Conservation (phyloP, 1,139 yeast genomes). For the Zygosaccharomyces sapae region DNA sequence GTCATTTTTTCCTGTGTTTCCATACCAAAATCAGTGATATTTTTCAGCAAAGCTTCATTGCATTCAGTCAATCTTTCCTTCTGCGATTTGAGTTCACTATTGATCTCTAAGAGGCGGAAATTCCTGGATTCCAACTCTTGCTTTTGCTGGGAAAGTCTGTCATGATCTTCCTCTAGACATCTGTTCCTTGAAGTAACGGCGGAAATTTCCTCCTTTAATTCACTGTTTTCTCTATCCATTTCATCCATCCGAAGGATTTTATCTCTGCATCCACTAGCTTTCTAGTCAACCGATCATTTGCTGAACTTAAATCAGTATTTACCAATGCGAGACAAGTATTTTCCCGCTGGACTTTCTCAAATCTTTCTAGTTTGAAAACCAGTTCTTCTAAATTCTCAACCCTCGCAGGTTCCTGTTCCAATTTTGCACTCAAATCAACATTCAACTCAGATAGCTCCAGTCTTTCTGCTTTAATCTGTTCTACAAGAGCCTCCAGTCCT, state of each 20-base stretch:
- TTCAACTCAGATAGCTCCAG: background rate
- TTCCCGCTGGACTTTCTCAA: background rate
- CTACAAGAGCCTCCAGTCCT: background rate
- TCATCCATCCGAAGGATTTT: too few species aligned
- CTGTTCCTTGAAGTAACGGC: background rate
- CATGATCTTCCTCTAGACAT: background rate
- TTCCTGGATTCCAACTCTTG: background rate
- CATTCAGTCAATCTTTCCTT: background rate
- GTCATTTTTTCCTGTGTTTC: background rate
- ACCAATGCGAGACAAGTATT: conserved; percentile 2
- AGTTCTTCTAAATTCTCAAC: background rate
- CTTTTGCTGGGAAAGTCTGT: background rate
- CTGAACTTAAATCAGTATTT: conserved; percentile 1
- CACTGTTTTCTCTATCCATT: too few species aligned
- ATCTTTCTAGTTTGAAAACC: background rate
- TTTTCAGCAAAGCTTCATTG: background rate
- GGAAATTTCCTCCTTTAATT: background rate
- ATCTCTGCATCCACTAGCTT: background rate
- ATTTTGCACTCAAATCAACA: background rate
- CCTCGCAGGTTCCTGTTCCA: background rate
- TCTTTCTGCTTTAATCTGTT: background rate
- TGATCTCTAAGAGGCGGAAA: background rate
- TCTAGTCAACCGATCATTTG: background rate
- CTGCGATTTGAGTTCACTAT: background rate
- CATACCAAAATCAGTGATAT: background rate